Evolutionary conservation across 164 flowering plant genomes (phyloP).

Genomic region (Stephania cephalantha): DNA sequence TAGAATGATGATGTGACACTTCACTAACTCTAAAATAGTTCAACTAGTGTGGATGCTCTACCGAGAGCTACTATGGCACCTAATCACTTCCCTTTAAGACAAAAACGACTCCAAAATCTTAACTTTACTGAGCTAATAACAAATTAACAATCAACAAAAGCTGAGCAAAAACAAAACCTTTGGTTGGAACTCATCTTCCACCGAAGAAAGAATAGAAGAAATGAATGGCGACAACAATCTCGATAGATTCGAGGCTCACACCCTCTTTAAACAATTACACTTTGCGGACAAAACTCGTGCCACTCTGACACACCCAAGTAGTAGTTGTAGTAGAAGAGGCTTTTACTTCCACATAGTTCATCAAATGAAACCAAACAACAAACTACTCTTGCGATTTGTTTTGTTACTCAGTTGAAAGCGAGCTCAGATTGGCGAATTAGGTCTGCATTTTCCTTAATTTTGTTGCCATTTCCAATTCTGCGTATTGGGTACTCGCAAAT

Average conservation of each 20-base stretch:
- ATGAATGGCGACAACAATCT: neutral
- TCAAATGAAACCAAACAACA: neutral
- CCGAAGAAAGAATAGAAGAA: neutral
- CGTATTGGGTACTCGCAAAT: neutral
- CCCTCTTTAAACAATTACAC: neutral
- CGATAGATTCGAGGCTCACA: conserved; percentile 1
- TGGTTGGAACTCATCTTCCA: neutral
- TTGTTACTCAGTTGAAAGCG: neutral
- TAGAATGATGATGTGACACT: too few species aligned
- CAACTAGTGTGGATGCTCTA: too few species aligned
- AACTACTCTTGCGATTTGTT: neutral
- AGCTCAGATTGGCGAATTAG: neutral
- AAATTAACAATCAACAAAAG: too few species aligned
- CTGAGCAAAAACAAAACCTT: too few species aligned
- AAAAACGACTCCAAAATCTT: too few species aligned
- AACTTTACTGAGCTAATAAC: too few species aligned
- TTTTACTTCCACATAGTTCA: neutral
- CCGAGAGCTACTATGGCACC: too few species aligned
- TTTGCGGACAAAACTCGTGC: neutral
- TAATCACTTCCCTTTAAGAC: too few species aligned
- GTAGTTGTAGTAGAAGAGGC: too few species aligned
- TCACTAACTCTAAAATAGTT: too few species aligned
- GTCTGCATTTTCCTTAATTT: neutral
- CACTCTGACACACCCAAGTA: neutral
- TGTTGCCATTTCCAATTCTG: neutral